Base-by-base conservation (phyloP, 1,139 yeast genomes). In the Debaryomycetaceae sp. region DNA sequence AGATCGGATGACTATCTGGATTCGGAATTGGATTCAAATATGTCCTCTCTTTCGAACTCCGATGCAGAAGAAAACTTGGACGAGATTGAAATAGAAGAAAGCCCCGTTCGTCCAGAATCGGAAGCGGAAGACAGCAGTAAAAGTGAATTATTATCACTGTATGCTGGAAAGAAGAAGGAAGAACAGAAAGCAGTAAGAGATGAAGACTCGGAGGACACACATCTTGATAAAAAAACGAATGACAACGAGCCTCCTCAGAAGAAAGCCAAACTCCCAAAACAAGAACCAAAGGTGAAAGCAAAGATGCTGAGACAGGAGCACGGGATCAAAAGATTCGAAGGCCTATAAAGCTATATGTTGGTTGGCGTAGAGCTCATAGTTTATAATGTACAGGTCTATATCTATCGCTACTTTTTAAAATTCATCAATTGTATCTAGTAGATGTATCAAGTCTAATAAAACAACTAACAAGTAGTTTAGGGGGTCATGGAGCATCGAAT, bases 251-350 rank as follows among this genome's bases (percentile, higher is more conserved):
- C 52, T 24, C 40, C 49, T 36, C 54, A 53, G 50, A 67, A 60
- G 54, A 67, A 65, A 48, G 57, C 53, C 49, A 66, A 65, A 52
- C 54, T 52, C 36, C 59, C 59, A 49, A 64, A 65, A 33, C 70
- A 68, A 48, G 68, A 70, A 42, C 66, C 76, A 36, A 78, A 77
- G 48, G 81, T 76, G 51, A 55, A 73, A 41, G 65, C 73, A 41
- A 78, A 78, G 48, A 57, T 69, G 53, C 82, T 76, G 49, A 72
- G 68, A 40, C 82, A 77, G 43, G 83, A 81, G 47, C 87, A 83
- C 50, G 91, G 93, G 0, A 85, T 86, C 44, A 71, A 78, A 37
- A 75, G 67, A 49, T 84, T 84, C 53, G 89, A 83, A n/a, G 89
- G 75, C 42, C 64, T 83, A 45, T 82, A 66, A 51, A 24, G 20